Conservation (phyloP, 2,329 filamentous ascomycete species). For the Sporothrix pseudoabietina region DNA sequence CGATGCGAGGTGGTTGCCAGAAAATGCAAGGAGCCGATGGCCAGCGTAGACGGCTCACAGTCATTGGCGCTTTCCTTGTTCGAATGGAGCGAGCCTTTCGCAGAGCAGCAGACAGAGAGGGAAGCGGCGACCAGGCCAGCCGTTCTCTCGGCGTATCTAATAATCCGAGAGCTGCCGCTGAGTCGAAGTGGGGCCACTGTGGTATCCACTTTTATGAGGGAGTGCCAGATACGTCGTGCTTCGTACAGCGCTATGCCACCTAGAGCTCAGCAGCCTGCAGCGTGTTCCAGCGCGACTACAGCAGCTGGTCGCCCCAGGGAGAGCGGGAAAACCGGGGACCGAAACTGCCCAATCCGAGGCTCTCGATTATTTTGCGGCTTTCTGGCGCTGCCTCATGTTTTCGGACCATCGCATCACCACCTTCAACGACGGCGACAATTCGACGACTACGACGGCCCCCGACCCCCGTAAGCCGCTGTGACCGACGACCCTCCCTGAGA, state of each 20-base stretch:
- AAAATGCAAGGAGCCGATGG: constrained; percentile 14
- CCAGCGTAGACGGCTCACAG: constrained; percentile 11
- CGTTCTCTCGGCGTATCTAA: constrained; percentile 28
- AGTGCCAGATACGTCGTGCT: too few relatives aligned
- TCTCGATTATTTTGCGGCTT: constrained; percentile 31
- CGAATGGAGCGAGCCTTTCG: constrained; percentile 19
- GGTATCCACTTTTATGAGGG: neutral
- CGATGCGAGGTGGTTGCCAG: constrained; percentile 2
- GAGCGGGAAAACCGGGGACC: neutral
- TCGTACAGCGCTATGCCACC: neutral
- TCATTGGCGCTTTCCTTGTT: constrained; percentile 26
- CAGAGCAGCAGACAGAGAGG: neutral
- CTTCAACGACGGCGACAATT: constrained; percentile 10
- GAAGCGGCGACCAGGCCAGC: constrained; percentile 6
- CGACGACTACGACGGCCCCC: constrained; percentile 23
- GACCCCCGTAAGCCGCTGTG: constrained; percentile 8
- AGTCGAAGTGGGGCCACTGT: neutral
- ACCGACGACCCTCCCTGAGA: neutral
- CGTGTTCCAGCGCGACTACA: neutral
- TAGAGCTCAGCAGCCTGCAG: neutral
- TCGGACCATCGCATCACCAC: constrained; percentile 17
- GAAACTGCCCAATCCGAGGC: constrained; percentile 34
- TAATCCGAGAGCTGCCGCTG: constrained; percentile 26
- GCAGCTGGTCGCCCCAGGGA: neutral
- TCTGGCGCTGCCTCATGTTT: constrained; percentile 17